Evolutionary conservation across 2,329 filamentous ascomycete genomes (phyloP).

Genomic region (Pyrenophora seminiperda): DNA sequence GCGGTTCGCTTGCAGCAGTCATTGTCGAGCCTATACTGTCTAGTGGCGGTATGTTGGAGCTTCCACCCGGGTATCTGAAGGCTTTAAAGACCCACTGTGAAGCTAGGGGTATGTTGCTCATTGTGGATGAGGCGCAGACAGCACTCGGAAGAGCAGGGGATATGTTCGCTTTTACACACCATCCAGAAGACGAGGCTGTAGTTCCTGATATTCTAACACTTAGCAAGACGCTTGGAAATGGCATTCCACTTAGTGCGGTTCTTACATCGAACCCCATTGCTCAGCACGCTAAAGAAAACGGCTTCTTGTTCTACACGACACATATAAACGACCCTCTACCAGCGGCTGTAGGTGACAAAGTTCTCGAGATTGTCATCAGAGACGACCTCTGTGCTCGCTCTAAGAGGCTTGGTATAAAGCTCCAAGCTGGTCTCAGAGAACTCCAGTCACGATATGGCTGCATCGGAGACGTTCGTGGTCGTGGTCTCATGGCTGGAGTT

Average conservation of each 20-base stretch:
- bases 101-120: constrained; percentile 42
- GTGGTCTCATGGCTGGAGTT: constrained; percentile 63
- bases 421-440: constrained; percentile 55
- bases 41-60: constrained; percentile 64
- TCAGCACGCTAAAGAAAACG: constrained; percentile 53
- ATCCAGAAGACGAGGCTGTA: constrained; percentile 38
- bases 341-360: constrained; percentile 65
- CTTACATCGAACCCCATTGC: constrained; percentile 62
- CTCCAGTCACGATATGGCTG: constrained; percentile 61
- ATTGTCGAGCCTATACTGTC: constrained; percentile 67
- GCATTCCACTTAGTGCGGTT: constrained; percentile 64
- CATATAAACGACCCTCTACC: constrained; percentile 67
- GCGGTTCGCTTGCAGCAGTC: constrained; percentile 66
- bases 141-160: constrained; percentile 44
- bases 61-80: constrained; percentile 64
- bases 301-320: constrained; percentile 65
- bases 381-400: constrained; percentile 59
- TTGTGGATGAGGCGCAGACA: constrained; percentile 48
- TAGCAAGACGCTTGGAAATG: constrained; percentile 66
- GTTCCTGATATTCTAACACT: constrained; percentile 63
- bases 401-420: constrained; percentile 50
- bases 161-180: constrained; percentile 58
- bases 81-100: constrained; percentile 56
- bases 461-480: constrained; percentile 65
- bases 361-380: constrained; percentile 64